Evolutionary conservation across 352 stramenopile species (phyloP), one percentile per base, ranked within the genome.

Genomic region (Pythium guiyangense): DNA sequence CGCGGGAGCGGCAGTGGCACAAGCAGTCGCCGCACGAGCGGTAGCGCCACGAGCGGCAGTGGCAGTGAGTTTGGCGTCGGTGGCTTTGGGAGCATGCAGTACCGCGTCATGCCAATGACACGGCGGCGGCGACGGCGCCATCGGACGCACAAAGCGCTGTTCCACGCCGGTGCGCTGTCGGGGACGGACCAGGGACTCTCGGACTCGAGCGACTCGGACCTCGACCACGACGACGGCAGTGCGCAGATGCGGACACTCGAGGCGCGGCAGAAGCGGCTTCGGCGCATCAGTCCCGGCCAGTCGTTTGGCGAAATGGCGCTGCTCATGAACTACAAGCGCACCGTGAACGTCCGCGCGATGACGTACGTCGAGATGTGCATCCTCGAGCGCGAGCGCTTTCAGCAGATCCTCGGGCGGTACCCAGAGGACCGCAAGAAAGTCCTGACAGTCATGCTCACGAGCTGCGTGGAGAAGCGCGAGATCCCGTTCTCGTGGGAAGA

Each of bases 271-370:
- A 40, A 50, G 15, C n/a, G 52, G 20, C 50, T 58, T 18, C 59
- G n/a, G 9, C 37, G 43, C 14, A 52, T 70, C 29, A 52, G 31
- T 35, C 45, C 37, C 4, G 67, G 67, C 49, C 54, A 67, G 18
- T 63, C 59, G 27, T 75, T 75, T 46, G 69, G 60, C n/a, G 64
- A 75, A 26, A 59, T 75, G 44, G 64, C 56, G 40, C 54, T 75
- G 26, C 35, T 73, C 1, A 69, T 67, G 52, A 57, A 71, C 48
- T 66, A 63, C 45, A 40, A 62, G 44, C 53, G 62, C n/a, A 64
- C 52, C 10, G 49, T 48, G 18, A 65, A 51, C 37, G 55, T 71
- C 5, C 57, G 57, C 17, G 64, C 60, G 14, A 40, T 57, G 35
- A 68, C 64, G 44, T 65, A 65, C 42, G 46, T 64, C 6, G 62